Base-by-base conservation (phyloP, 192 early-diverging fungal species). In the Allomyces macrogynus region DNA sequence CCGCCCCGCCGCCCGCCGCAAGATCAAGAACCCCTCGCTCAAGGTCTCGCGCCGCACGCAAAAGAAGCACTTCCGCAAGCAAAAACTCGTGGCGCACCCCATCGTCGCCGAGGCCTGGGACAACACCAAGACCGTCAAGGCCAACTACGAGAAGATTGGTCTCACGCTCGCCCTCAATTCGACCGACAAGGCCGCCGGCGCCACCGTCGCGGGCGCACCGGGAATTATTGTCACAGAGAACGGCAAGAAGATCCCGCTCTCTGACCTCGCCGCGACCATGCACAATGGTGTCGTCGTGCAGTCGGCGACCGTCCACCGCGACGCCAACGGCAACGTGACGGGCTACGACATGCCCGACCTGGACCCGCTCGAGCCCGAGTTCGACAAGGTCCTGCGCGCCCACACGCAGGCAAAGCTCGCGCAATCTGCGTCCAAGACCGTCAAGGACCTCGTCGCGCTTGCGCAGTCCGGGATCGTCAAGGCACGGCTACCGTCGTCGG, bases 1-100 rank as follows among this genome's bases (percentile, higher is more conserved):
- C 24, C 77, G 81, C 60, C 85, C 84, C 64, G 72, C 80, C 64
- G 77, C 80, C 64, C 78, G 86, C 73, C 82, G 79, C 73, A 83
- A 82, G 72, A 77, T 71, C 61, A 81, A 80, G 43, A 83, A 81
- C 60, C 78, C 85, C 23, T 72, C 76, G 18, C 70, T 76, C 60
- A 86, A 86, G 68, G 70, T 73, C 43, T 75, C 85, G 22, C 80
- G 87, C 66, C 75, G 78, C 68, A 77, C 63, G 9, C 82, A 83
- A 10, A 83, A 88, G 63, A 84, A 82, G 70, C 71, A 77, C 64
- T 76, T 74, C 67, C 84, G 78, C 42, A 79, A 77, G 74, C 68
- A 85, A 63, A 70, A 75, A 67, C 63, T 83, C 63, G 74, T 65
- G 61, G 81, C 79, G 73, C 71, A 66, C 63, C 23, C 61, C n/a